Conservation (phyloP, 192 early-diverging fungal genomes). For the Lobosporangium transversale region DNA sequence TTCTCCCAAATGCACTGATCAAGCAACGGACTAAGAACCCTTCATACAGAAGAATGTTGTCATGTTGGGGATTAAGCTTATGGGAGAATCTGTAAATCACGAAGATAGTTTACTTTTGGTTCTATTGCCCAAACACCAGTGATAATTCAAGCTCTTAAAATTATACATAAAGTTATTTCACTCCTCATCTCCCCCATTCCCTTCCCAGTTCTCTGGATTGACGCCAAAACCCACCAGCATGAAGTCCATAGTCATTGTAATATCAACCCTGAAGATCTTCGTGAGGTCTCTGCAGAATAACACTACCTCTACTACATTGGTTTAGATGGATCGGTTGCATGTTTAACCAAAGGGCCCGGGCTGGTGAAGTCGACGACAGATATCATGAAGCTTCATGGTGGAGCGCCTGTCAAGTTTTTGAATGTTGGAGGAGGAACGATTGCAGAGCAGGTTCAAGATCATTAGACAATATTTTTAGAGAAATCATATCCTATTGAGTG, state of each 20-base stretch:
- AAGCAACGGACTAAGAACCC: constrained; percentile 96
- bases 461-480: constrained; percentile 99
- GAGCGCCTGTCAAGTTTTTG: constrained; percentile 98
- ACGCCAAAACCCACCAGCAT: constrained; percentile 97
- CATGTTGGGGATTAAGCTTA: constrained; percentile 99
- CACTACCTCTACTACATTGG: constrained; percentile 99
- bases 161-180: no score
- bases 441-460: constrained; percentile 95
- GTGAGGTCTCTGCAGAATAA: constrained; percentile 97
- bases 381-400: constrained; percentile 99
- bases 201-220: constrained; percentile 94
- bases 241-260: constrained; percentile 91
- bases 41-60: constrained; percentile 97
- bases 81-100: constrained; percentile 89
- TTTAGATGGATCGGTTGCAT: constrained; percentile 97
- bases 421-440: constrained; percentile 98
- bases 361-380: constrained; percentile 99
- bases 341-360: constrained; percentile 98
- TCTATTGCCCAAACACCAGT: no score
- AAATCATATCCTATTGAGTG: constrained; percentile 99
- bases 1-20: constrained; percentile 76
- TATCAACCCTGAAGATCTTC: constrained; percentile 94
- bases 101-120: constrained; percentile 80
- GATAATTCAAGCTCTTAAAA: no score
- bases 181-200: no score